Percentiles rank a stretch among this genome's conserved stretches.
Evolutionary conservation across 768 basidiomycete genomes (phyloP).

Genomic region (Vararia minispora): DNA sequence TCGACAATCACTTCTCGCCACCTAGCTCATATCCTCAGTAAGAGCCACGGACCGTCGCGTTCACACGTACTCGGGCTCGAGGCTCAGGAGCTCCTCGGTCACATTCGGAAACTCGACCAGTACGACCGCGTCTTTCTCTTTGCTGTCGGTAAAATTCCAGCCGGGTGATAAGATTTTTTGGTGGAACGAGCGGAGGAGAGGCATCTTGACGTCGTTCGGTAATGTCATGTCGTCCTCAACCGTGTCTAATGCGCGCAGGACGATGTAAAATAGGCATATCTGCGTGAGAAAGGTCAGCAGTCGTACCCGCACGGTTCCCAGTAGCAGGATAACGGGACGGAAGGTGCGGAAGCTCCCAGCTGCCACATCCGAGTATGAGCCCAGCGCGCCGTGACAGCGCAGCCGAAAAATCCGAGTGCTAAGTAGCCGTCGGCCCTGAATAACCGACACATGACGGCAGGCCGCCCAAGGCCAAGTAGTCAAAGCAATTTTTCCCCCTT

Average conservation of each 20-base stretch:
- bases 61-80: constrained; percentile 51
- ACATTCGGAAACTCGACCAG: constrained; percentile 76
- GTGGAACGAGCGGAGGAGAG: constrained; percentile 76
- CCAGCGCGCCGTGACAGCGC: no score
- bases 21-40: no score
- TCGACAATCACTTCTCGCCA: constrained; percentile 75
- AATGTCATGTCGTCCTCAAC: constrained; percentile 99
- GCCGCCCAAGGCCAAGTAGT: no score
- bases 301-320: no score
- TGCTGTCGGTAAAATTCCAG: constrained; percentile 72
- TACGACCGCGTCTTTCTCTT: constrained; percentile 81
- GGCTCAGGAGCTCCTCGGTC: constrained; percentile 64
- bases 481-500: no score
- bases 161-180: constrained; percentile 67
- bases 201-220: constrained; percentile 75
- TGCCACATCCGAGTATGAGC: no score
- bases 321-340: no score
- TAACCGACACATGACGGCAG: no score
- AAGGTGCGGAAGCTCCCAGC: no score
- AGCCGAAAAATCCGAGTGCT: no score
- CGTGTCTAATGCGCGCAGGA: constrained; percentile 90
- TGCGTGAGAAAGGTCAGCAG: constrained; percentile 23
- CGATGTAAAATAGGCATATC: constrained; percentile 94
- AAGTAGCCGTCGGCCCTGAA: no score
- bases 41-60: no score